phyloP scores from a whole-genome alignment of 306 rosid species.

The Cucurbita moschata region DNA sequence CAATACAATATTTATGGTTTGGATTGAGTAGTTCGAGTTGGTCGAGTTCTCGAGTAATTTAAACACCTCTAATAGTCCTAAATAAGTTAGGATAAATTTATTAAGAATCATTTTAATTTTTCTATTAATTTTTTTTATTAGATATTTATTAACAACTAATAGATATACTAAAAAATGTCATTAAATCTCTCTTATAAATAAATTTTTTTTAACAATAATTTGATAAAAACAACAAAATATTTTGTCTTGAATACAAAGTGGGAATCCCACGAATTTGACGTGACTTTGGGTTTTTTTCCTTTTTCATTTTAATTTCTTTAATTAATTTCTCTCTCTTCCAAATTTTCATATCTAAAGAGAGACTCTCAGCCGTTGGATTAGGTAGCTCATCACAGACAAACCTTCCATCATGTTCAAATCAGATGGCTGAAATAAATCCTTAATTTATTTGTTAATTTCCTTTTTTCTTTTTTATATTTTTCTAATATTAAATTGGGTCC shows the following conservation, averaged over 20 bases:
- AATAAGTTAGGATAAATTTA: too few relatives aligned
- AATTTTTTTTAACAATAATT: not conserved
- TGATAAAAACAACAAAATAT: not conserved
- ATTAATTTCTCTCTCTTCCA: not conserved
- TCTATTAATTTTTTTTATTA: too few relatives aligned
- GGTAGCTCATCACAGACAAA: not conserved
- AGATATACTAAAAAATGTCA: too few relatives aligned
- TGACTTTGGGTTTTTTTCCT: not conserved
- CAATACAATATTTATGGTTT: too few relatives aligned
- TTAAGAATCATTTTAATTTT: too few relatives aligned
- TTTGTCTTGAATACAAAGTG: not conserved
- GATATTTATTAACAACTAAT: too few relatives aligned
- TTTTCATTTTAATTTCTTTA: not conserved
- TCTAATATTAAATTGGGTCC: not conserved
- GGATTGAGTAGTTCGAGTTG: too few relatives aligned
- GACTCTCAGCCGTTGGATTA: not conserved
- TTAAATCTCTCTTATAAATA: not conserved
- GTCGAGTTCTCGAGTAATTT: too few relatives aligned
- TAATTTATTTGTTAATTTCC: not conserved
- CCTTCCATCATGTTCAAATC: not conserved
- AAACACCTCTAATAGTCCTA: too few relatives aligned
- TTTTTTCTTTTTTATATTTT: not conserved
- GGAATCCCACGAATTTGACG: constrained; percentile 11
- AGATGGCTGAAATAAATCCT: not conserved
- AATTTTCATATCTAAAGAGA: not conserved